Base-by-base conservation (phyloP, 176 grass and related monocot genomes). In the Oryza officinalis region DNA sequence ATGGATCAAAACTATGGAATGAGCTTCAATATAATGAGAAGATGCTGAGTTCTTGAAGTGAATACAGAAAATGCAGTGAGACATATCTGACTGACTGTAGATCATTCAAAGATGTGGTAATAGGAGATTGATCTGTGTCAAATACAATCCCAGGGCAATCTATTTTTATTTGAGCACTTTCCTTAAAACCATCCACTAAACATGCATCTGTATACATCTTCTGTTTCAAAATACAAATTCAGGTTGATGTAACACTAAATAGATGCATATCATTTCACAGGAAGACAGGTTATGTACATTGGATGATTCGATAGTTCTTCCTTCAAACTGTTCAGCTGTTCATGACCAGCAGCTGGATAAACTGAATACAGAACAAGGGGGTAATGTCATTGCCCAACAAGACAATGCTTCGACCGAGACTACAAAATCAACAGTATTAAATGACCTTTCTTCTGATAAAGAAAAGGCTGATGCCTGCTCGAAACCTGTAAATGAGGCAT, bases 401-500 rank as follows among this genome's bases (percentile, higher is more conserved):
- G 89, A 90, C 32, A 90, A 90, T 81, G 46, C 87, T 80, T 86
- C 92, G 26, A 91, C 78, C 2, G 78, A 92, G 59, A 84, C 88
- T 82, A 81, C 85, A 85, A 86, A 85, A 47, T 93, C 90, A 64
- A 86, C 77, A 37, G 76, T 86, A 52, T 63, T 93, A 82, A 98
- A 91, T 84, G 83, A 68, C 28, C 78, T 75, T 86, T 83, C 79
- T 88, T 89, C 83, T 86, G 86, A 92, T 76, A 92, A 88, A 28
- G 91, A 92, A 84, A 99, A 84, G 66, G 80, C 90, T 9, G 88
- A 94, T 80, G 70, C 81, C 70, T 92, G 86, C 37, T 92, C 85
- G 74, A 75, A 77, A 87, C 75, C 75, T 41, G 38, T 35, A 70
- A 88, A 87, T 69, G 74, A 93, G 14, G 74, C 79, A 83, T 82